Evolutionary conservation across 495 filamentous ascomycete genomes (phyloP).

Genomic region (Echria macrotheca): DNA sequence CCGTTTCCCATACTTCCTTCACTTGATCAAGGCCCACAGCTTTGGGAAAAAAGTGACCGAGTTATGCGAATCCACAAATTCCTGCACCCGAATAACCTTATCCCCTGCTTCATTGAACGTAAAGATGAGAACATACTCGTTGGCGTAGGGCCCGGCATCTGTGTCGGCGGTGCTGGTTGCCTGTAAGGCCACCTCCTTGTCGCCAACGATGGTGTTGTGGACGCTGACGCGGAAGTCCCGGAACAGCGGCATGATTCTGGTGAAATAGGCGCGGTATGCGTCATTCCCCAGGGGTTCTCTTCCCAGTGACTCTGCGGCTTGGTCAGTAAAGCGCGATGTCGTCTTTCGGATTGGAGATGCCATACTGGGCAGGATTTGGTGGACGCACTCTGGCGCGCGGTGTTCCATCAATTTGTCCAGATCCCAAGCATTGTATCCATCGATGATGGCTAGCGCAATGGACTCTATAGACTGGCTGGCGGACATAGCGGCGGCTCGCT

Average conservation of each 20-base stretch:
- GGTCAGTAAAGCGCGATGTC: neutral
- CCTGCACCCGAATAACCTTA: neutral
- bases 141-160: neutral
- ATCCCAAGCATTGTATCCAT: slow-evolving; percentile 4
- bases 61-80: slow-evolving; percentile 6
- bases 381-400: slow-evolving; percentile 4
- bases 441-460: slow-evolving; percentile 4
- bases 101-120: slow-evolving; percentile 4
- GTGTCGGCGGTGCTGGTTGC: slow-evolving; percentile 10
- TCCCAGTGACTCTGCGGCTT: neutral
- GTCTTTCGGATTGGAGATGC: neutral
- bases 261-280: neutral
- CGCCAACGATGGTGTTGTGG: neutral
- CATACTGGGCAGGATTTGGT: slow-evolving; percentile 7
- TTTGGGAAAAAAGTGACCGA: neutral
- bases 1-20: too few relatives aligned
- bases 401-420: slow-evolving; percentile 6
- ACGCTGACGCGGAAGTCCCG: slow-evolving; percentile 4
- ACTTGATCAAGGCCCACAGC: too few relatives aligned
- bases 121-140: slow-evolving; percentile 10
- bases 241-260: neutral
- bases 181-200: slow-evolving; percentile 8
- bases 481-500: too few relatives aligned
- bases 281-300: slow-evolving; percentile 1
- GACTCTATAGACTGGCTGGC: too few relatives aligned